Conservation (phyloP, 1,139 yeast species). For the Pneumocystis canis region DNA sequence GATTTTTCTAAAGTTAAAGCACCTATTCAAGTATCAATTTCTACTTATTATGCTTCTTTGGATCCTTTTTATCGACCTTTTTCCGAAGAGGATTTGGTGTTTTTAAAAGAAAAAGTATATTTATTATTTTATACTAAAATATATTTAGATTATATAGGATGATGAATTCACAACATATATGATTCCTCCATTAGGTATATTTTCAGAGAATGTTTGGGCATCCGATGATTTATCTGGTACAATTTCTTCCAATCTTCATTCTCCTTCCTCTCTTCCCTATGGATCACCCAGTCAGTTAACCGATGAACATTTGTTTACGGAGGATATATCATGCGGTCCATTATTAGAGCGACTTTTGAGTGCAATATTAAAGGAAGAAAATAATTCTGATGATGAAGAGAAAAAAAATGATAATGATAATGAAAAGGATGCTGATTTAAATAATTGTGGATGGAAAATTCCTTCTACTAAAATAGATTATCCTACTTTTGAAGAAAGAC, state of each 20-base stretch:
- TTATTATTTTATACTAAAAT: slow-evolving; percentile 26
- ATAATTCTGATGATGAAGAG: slow-evolving; percentile 15
- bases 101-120: slow-evolving; percentile 47
- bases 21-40: slow-evolving; percentile 78
- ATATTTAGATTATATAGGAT: slow-evolving; percentile 5
- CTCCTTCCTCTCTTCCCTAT: slow-evolving; percentile 9
- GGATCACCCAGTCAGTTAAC: slow-evolving; percentile 45
- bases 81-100: slow-evolving; percentile 65
- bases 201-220: slow-evolving; percentile 72
- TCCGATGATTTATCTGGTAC: slow-evolving; percentile 43
- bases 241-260: slow-evolving; percentile 6
- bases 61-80: slow-evolving; percentile 74
- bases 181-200: slow-evolving; percentile 74
- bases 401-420: slow-evolving; percentile 9
- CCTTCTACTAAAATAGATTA: slow-evolving; percentile 46
- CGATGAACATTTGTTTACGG: slow-evolving; percentile 56
- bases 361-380: slow-evolving; percentile 48
- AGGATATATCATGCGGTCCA: slow-evolving; percentile 81
- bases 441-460: slow-evolving; percentile 31
- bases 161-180: slow-evolving; percentile 25
- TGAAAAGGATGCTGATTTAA: slow-evolving; percentile 9
- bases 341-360: slow-evolving; percentile 70
- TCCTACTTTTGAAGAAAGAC: slow-evolving; percentile 66
- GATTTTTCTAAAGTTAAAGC: slow-evolving; percentile 84
- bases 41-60: slow-evolving; percentile 70